These are phyloP conservation scores for Metschnikowia dekortorum DNA, from an alignment of 805 yeast species.

Conservation along the genomic window DNA sequence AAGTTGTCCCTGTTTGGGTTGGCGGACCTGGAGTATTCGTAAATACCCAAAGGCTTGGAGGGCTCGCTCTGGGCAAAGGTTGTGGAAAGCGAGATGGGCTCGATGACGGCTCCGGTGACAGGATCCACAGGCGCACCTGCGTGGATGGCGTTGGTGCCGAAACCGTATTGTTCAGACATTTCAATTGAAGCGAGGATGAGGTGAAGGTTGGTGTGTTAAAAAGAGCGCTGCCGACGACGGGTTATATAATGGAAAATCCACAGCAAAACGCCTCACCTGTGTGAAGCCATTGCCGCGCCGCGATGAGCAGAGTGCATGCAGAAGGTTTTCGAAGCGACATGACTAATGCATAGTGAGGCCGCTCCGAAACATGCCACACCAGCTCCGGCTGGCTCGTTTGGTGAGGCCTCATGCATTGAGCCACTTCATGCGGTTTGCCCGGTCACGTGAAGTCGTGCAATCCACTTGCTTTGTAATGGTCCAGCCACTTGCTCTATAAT, in stretches of 20 bases:
- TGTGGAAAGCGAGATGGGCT: constrained; percentile 77
- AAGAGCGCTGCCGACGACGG: not conserved
- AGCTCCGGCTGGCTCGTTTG: too few species aligned
- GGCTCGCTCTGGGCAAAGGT: constrained; percentile 82
- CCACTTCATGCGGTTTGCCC: too few species aligned
- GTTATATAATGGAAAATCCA: not conserved
- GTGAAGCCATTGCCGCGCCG: not conserved
- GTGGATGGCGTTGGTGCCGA: constrained; percentile 82
- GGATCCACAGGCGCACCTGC: constrained; percentile 72
- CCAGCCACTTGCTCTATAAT: too few species aligned
- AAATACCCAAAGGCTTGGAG: constrained; percentile 69
- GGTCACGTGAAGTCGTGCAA: too few species aligned
- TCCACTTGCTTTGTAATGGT: too few species aligned
- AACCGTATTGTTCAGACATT: constrained; percentile 31
- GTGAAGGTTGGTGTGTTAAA: not conserved
- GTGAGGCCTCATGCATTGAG: too few species aligned
- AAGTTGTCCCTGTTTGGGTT: constrained; percentile 84
- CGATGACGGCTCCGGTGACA: constrained; percentile 80
- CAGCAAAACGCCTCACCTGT: constrained; percentile 2
- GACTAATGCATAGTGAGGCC: not conserved
- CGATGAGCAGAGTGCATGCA: not conserved
- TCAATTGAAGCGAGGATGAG: not conserved
- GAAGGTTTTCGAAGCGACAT: not conserved
- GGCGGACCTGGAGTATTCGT: constrained; percentile 80
- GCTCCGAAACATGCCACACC: not conserved